Percentiles rank a stretch among this genome's conserved stretches.
These are phyloP conservation scores for Grammothele lineata DNA, from an alignment of 768 basidiomycete species.

Conservation along the genomic window DNA sequence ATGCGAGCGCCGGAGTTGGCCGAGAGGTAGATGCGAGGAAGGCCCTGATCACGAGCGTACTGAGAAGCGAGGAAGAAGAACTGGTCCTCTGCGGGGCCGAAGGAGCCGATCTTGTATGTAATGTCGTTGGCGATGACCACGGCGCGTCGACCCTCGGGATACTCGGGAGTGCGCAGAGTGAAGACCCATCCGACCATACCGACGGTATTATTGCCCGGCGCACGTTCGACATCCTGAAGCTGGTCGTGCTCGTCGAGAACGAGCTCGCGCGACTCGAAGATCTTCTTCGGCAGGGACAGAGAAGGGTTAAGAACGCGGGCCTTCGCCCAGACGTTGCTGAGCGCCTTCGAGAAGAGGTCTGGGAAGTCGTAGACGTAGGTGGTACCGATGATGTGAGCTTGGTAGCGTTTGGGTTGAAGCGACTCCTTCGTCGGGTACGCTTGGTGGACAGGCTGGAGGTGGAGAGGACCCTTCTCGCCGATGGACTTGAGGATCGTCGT, in stretches of 20 bases:
- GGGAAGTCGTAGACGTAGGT: constrained; percentile 99
- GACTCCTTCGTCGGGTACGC: constrained; percentile 97
- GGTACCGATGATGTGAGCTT: constrained; percentile 96
- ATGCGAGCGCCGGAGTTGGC: constrained; percentile 99
- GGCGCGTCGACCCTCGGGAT: constrained; percentile 77
- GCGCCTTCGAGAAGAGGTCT: constrained; percentile 95
- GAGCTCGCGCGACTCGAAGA: constrained; percentile 84
- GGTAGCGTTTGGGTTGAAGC: constrained; percentile 96
- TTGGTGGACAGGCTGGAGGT: constrained; percentile 91
- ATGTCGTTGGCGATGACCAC: constrained; percentile 98
- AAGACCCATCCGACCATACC: constrained; percentile 99
- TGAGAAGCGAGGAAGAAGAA: constrained; percentile 95
- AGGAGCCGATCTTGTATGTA: constrained; percentile 97
- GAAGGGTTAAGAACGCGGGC: constrained; percentile 60
- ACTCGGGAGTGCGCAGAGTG: constrained; percentile 89
- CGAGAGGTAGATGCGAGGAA: constrained; percentile 96
- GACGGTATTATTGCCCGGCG: constrained; percentile 90
- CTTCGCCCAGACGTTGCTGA: constrained; percentile 89
- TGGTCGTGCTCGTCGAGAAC: constrained; percentile 92
- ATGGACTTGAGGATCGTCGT: constrained; percentile 96
- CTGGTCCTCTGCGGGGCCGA: constrained; percentile 92
- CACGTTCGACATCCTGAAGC: constrained; percentile 84
- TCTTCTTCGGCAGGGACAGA: constrained; percentile 68
- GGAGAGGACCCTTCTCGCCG: constrained; percentile 94
- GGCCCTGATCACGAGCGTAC: constrained; percentile 82